Conservation (phyloP, 1,139 yeast genomes). For the Debaryomyces subglobosus region DNA sequence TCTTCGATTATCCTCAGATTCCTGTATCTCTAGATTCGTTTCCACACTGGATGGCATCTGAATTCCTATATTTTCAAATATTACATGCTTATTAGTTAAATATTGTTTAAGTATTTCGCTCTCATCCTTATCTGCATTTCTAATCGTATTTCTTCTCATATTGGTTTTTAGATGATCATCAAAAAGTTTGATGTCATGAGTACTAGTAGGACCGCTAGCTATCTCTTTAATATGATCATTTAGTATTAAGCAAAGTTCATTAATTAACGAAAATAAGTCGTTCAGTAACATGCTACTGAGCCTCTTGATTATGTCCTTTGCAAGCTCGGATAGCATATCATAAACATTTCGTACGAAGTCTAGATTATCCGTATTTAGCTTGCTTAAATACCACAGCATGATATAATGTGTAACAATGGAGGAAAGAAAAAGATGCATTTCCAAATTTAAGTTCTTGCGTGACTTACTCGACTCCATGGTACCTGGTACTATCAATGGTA, state of each 20-base stretch:
- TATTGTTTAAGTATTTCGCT: conserved; percentile 6
- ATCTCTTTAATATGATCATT: conserved; percentile 31
- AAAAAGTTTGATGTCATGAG: conserved; percentile 18
- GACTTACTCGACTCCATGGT: conserved; percentile 16
- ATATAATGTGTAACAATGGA: conserved; percentile 38
- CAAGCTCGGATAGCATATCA: conserved; percentile 31
- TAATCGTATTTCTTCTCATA: conserved; percentile 10
- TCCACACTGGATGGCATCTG: neutral
- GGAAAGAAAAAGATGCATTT: conserved; percentile 41
- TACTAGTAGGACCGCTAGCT: conserved; percentile 16
- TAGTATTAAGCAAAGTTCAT: conserved; percentile 29
- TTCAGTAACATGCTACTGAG: conserved; percentile 19
- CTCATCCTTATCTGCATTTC: conserved; percentile 12
- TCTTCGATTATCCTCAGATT: conserved; percentile 10
- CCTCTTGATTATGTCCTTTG: conserved; percentile 28
- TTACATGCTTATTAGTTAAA: conserved; percentile 19
- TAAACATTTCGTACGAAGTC: conserved; percentile 39
- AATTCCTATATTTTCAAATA: conserved; percentile 17
- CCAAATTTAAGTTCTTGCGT: conserved; percentile 30
- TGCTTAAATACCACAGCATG: conserved; percentile 43
- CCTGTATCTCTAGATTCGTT: neutral
- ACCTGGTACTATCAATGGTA: conserved; percentile 29
- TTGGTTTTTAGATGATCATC: conserved; percentile 14
- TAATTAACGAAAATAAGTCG: conserved; percentile 19
- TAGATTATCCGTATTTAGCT: conserved; percentile 42